A percentile compares a stretch with the other conserved stretches of the same genome.
phyloP scores from a whole-genome alignment of 2,329 filamentous ascomycete genomes.

The Amauroascus verrucosus region DNA sequence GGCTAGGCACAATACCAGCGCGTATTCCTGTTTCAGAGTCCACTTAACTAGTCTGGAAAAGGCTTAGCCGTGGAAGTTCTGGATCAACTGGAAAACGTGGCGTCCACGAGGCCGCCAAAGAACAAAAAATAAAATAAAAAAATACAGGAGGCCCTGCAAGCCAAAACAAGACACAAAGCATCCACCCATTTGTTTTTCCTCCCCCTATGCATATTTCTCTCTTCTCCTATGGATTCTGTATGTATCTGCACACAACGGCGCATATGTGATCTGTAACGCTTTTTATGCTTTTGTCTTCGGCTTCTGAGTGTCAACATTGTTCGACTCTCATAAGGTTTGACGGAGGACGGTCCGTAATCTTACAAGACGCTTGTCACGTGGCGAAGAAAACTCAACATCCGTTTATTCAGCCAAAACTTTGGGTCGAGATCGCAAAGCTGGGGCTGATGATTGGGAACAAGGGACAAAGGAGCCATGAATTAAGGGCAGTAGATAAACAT shows the following conservation, averaged over 20 bases:
- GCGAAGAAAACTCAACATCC: background rate
- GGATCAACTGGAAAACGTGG: slow-evolving; percentile 14
- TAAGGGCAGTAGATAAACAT: no score
- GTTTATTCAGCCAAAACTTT: background rate
- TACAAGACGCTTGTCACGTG: background rate
- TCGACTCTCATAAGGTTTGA: background rate
- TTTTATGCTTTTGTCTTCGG: background rate
- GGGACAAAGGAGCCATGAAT: no score
- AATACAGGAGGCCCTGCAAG: no score
- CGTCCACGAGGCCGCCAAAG: slow-evolving; percentile 13
- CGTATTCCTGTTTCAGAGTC: background rate
- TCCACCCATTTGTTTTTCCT: background rate
- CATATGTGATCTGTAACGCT: no score
- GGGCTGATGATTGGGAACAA: no score
- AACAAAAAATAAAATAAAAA: background rate
- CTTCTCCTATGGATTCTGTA: no score
- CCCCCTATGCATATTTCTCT: no score
- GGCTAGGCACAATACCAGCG: no score
- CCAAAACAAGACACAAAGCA: background rate
- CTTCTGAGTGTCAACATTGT: background rate
- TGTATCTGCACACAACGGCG: no score
- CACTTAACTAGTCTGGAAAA: background rate
- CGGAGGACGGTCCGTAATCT: slow-evolving; percentile 2
- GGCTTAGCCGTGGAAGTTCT: slow-evolving; percentile 1
- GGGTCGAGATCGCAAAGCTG: no score